Evolutionary conservation across 345 rosid genomes (phyloP).

Genomic region (sweet orange (Citrus sinensis)): DVS_A1.0 CM039165.1:30355501-30356000

Average conservation of each 20-base stretch:
- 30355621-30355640: neutral
- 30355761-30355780: neutral
- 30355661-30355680: constrained; percentile 73
- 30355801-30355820: neutral
- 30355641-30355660: constrained; percentile 70
- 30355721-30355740: neutral
- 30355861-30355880: neutral
- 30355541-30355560: neutral
- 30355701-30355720: constrained; percentile 52
- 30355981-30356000: neutral
- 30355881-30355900: neutral
- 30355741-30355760: neutral
- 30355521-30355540: neutral
- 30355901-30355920: neutral
- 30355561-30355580: neutral
- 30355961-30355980: neutral
- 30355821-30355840: neutral
- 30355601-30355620: neutral
- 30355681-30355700: constrained; percentile 73
- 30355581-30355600: neutral
- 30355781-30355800: neutral
- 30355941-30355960: neutral
- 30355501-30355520: neutral
- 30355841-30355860: neutral
- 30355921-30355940: neutral